Evolutionary conservation across 257 asterid genomes (phyloP), one percentile per base, ranked within the genome.

Genomic region (Mitragyna speciosa): DNA sequence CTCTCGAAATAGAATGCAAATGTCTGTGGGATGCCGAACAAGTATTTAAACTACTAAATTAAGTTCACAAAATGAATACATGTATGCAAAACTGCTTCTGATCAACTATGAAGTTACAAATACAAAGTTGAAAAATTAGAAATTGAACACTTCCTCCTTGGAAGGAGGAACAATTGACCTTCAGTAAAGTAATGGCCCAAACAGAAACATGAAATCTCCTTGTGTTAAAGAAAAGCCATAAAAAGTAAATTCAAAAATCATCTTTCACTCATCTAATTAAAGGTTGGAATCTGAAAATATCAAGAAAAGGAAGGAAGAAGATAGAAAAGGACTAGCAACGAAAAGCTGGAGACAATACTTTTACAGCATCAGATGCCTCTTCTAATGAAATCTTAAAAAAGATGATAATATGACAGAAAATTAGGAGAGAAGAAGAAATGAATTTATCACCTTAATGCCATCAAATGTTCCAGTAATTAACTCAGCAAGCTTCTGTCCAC

Each of bases 401-500:
- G 36, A 24, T 8, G 52, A 2, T 16, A 28, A 65, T 12, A 22
- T 39, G 2, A 64, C 10, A 12, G 52, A 28, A 54, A 41, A 61
- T 26, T 63, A 1, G 22, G 5, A 47, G 2, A 64, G 19, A 69
- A 24, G 12, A 49, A 61, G 5, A 31, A 68, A 66, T 28, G 58
- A 7, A 51, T 81, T 59, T 68, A 59, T 80, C 66, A 96, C 99
- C 99, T 92, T 88, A 81, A 96, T 82, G 80, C 98, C 99, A 76
- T 86, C 91, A 90, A 91, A 94, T 86, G 91, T 90, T 80, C 97
- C 99, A 17, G 81, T 83, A 77, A 94, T 89, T 59, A 96, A 87
- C 88, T 92, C 97, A 33, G 97, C 83, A 31, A 80, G 94, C 67
- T 81, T 80, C 76, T 63, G 89, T 83, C 73, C 83, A 61, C 88